Base-by-base conservation (phyloP, 306 rosid genomes). In the Boehmeria nivea region DNA sequence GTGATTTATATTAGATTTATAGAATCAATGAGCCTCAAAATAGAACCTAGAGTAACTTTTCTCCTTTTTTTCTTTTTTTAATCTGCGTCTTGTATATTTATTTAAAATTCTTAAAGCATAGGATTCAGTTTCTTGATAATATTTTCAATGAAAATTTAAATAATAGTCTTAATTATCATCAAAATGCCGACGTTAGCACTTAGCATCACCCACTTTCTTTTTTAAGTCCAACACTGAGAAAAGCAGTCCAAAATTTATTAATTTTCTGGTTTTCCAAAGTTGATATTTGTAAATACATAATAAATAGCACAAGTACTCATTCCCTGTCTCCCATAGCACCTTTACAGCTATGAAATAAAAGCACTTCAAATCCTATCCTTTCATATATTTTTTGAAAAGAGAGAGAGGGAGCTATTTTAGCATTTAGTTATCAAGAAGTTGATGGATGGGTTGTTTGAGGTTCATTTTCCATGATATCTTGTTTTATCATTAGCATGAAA, bases 401-500 rank as follows among this genome's bases (percentile, higher is more conserved):
- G 48, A 19, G 22, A n/a, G n/a, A n/a, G n/a, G n/a, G n/a, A n/a
- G n/a, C n/a, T 16, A 38, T 13, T 31, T 61, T 14, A 49, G 54
- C 43, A 42, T 18, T 39, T 42, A 52, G 22, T 20, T 12, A 51
- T 39, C 36, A 48, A 18, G 3, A 50, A 51, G 54, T 28, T 39
- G 61, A 49, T 4, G 22, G 46, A 49, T 14, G 43, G 38, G 12
- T 20, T 15, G 13, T 40, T 67, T 50, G 36, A 31, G 37, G 47
- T 51, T 18, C 46, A 19, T 58, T 55, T 54, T 19, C 11, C 28
- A 16, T 13, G 11, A 24, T 31, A 27, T 18, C 17, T 37, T 15
- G 7, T 27, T 39, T 48, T 33, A 24, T 12, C 25, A 7, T 43
- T 42, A 33, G 39, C 50, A 27, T 42, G 44, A 42, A 52, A 51